Evolutionary conservation across 2,329 filamentous ascomycete genomes (phyloP), one percentile per base, ranked within the genome.

Genomic region (Sporothrix inflata): DNA sequence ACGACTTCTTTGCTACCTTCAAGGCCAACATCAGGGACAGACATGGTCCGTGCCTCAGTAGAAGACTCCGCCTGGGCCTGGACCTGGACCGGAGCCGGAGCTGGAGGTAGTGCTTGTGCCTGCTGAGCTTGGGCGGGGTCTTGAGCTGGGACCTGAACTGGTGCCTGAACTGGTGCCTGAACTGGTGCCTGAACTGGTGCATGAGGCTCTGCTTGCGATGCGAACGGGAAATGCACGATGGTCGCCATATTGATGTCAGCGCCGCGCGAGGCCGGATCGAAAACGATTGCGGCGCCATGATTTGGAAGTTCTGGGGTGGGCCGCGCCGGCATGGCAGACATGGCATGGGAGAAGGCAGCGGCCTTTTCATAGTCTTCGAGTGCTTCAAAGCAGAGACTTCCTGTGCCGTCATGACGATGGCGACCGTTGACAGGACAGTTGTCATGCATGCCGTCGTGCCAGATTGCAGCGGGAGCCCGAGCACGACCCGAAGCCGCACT

Each of bases 391-490:
- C 30, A 60, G 55, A 60, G 30, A 14, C 42, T 24, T 2, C 27
- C 14, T 6, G 34, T 42, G 24, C 40, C 24, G 14, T 69, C 38
- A 47, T 74, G 74, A 3, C 53, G 57, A 40, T 74, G 74, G 11
- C 42, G 66, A 5, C 38, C 38, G 6, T 5, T 16, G 12, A 74
- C 34, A 7, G 16, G 1, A 34, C 74, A 74, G 51, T 11, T 19
- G 6, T 16, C 24, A 16, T 74, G 74, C 4, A 14, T 3, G 38
- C 69, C 69, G 14, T 63, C 49, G 11, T 67, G 66, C 74, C 74
- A 74, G 16, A 21, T n/a, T 30, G 12, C 55, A 12, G 8, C 30
- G 19, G 55, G 30, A 60, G 3, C 2, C 3, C 9, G 4, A 12
- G 30, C n/a, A n/a, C 16, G 38, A 40, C 2, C 30, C 1, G 16